A percentile compares a stretch with the other conserved stretches of the same genome.
phyloP scores from a whole-genome alignment of 2,329 filamentous ascomycete genomes.

The Coniochaeta sp. region DNA sequence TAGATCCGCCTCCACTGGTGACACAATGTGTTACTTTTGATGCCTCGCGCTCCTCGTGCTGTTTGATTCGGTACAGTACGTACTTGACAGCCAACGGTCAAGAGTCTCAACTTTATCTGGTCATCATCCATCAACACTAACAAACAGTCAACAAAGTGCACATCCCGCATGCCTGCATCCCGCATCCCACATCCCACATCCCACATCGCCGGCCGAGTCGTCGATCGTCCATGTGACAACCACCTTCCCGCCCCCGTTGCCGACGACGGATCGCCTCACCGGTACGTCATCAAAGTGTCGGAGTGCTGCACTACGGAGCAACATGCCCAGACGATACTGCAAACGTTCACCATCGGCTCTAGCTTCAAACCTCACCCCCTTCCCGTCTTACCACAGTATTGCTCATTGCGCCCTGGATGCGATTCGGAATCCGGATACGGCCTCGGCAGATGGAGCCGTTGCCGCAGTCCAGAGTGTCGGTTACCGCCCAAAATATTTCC shows the following conservation, averaged over 20 bases:
- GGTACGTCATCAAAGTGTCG: neutral
- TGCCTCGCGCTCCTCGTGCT: too few relatives aligned
- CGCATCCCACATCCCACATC: too few relatives aligned
- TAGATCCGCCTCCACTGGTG: neutral
- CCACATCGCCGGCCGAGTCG: too few relatives aligned
- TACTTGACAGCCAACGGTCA: neutral
- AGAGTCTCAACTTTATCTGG: conserved; percentile 2
- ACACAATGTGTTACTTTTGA: neutral
- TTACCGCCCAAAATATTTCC: neutral
- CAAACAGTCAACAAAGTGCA: too few relatives aligned
- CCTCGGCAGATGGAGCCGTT: neutral
- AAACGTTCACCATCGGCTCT: neutral
- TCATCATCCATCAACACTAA: too few relatives aligned
- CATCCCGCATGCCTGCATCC: too few relatives aligned
- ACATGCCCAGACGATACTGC: neutral
- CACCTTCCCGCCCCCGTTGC: too few relatives aligned
- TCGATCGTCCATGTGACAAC: too few relatives aligned
- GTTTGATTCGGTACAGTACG: too few relatives aligned
- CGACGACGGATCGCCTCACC: neutral
- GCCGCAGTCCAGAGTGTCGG: neutral
- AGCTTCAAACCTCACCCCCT: conserved; percentile 5
- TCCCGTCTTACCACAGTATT: conserved; percentile 6
- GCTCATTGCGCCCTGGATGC: conserved; percentile 6
- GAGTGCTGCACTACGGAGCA: neutral
- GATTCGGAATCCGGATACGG: neutral